These are phyloP conservation scores for Helotiales sp. DNA, from an alignment of 2,329 filamentous ascomycete species.

Conservation along the genomic window DNA sequence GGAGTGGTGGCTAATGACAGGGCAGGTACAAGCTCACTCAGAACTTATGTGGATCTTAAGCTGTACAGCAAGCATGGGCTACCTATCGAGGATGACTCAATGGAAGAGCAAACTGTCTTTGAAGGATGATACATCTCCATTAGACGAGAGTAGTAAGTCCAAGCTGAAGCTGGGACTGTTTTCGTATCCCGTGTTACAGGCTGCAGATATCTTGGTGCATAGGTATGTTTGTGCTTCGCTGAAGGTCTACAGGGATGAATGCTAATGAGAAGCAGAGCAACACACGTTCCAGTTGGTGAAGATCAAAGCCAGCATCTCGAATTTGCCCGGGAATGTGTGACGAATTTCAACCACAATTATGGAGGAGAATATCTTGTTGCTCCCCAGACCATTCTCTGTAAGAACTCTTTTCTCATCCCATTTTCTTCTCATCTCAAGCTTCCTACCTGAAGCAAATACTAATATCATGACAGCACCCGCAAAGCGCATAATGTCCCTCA, in stretches of 20 bases:
- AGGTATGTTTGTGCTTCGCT: conserved; percentile 50
- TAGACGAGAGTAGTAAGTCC: conserved; percentile 59
- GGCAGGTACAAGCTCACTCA: conserved; percentile 71
- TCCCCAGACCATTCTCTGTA: conserved; percentile 74
- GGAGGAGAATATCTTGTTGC: conserved; percentile 56
- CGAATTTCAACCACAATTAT: conserved; percentile 80
- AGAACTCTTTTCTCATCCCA: conserved; percentile 16
- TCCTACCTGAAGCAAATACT: conserved; percentile 8
- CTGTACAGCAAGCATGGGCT: conserved; percentile 87
- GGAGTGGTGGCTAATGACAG: not conserved
- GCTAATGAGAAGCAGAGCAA: conserved; percentile 56
- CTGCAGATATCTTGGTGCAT: conserved; percentile 90
- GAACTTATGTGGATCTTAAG: conserved; percentile 98
- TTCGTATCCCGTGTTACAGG: conserved; percentile 93
- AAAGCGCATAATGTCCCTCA: conserved; percentile 87
- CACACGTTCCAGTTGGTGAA: conserved; percentile 94
- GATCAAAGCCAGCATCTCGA: conserved; percentile 95
- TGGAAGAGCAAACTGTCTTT: conserved; percentile 83
- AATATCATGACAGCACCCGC: conserved; percentile 48
- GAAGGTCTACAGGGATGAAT: not conserved
- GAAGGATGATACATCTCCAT: conserved; percentile 54
- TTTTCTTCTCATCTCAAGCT: not conserved
- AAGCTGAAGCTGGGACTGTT: conserved; percentile 85
- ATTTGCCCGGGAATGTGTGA: conserved; percentile 82
- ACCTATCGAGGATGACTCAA: conserved; percentile 97